These are phyloP conservation scores for Leccinum aurantiacum DNA, from an alignment of 768 basidiomycete species.

Conservation along the genomic window DNA sequence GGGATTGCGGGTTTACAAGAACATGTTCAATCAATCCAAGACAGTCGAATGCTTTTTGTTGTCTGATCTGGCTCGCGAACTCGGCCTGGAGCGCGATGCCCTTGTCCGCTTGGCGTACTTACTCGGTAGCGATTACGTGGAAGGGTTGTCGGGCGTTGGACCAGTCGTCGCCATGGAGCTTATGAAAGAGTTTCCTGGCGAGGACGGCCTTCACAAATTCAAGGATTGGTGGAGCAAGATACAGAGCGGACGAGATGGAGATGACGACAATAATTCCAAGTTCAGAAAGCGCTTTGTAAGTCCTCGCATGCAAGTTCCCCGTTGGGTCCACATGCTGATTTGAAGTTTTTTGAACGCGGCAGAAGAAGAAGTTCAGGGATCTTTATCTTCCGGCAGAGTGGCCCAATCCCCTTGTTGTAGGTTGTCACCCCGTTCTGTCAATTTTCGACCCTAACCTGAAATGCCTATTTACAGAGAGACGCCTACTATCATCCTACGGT, in stretches of 20 bases:
- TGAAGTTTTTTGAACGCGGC: conserved; percentile 8
- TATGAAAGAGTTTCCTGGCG: conserved; percentile 87
- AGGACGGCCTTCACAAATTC: conserved; percentile 82
- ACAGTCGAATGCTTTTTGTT: conserved; percentile 95
- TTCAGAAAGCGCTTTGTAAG: conserved; percentile 86
- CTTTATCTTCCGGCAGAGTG: conserved; percentile 81
- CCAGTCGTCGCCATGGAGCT: conserved; percentile 97
- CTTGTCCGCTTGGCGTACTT: conserved; percentile 90
- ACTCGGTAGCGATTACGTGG: conserved; percentile 95
- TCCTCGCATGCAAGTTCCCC: conserved; percentile 16
- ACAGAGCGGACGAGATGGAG: conserved; percentile 82
- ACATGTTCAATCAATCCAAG: conserved; percentile 99
- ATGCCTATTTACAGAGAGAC: conserved; percentile 57
- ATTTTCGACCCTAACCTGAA: background rate
- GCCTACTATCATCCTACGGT: conserved; percentile 92
- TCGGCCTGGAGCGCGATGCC: conserved; percentile 82
- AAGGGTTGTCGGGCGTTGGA: conserved; percentile 88
- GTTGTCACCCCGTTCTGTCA: conserved; percentile 30
- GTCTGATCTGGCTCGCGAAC: conserved; percentile 80
- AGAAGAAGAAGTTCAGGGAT: conserved; percentile 90
- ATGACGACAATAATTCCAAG: conserved; percentile 67
- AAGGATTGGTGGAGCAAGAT: conserved; percentile 94
- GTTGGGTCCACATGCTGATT: conserved; percentile 10
- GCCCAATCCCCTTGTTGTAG: conserved; percentile 90
- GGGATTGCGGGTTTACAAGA: conserved; percentile 93